Percentiles rank a stretch among this genome's conserved stretches.
Conservation (phyloP, 441 rosid species). For the Kokia cookei region DNA sequence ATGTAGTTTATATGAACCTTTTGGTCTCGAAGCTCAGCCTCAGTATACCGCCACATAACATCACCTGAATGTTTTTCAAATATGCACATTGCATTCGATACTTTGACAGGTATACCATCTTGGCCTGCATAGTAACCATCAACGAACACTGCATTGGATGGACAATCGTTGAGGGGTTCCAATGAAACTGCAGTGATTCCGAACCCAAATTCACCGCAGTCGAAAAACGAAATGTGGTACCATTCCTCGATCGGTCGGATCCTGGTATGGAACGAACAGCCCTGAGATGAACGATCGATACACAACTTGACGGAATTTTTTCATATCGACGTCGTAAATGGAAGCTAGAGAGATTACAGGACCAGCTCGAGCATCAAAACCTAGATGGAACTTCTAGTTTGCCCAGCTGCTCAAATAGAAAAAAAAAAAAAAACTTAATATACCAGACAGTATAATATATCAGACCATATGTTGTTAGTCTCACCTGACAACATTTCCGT, state of each 20-base stretch:
- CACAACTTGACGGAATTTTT: constrained; percentile 31
- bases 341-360: constrained; percentile 47
- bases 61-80: constrained; percentile 60
- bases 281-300: constrained; percentile 50
- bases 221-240: constrained; percentile 37
- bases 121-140: constrained; percentile 35
- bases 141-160: constrained; percentile 45
- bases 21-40: constrained; percentile 30
- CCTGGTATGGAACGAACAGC: constrained; percentile 54
- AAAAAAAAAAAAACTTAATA: background rate
- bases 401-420: constrained; percentile 35
- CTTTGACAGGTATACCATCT: constrained; percentile 29
- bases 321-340: constrained; percentile 34
- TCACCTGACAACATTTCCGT: constrained; percentile 33
- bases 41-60: constrained; percentile 67
- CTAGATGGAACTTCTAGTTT: constrained; percentile 49
- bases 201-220: constrained; percentile 48
- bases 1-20: constrained; percentile 10
- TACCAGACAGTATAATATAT: no score
- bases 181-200: constrained; percentile 38
- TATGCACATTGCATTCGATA: constrained; percentile 38
- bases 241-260: constrained; percentile 46
- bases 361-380: constrained; percentile 51
- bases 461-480: background rate
- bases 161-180: constrained; percentile 46